Base-by-base conservation (phyloP, 78 protist genomes). In the Dictyostelium purpureum region DNA sequence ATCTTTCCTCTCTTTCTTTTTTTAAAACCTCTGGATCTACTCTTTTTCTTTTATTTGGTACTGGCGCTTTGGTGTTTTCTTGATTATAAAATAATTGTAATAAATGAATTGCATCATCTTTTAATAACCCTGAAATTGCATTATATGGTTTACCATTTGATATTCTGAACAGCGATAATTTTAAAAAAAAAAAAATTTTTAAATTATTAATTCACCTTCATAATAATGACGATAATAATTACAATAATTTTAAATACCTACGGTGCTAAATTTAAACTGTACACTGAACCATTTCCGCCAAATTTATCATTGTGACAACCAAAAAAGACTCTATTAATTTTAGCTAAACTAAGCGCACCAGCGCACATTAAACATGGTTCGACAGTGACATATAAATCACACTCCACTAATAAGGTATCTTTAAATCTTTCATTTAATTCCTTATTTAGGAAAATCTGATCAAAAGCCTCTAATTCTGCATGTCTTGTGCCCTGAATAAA, bases 341-440 rank as follows among this genome's bases (percentile, higher is more conserved):
- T 70, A 7, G 37, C 49, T 6, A 85, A 9, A 57, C 73, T 80
- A 18, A 85, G 35, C 3, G 78, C 81, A 18, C 73, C 91, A 0
- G 91, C 81, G 45, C 91, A 85, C 91, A 85, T 85, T 7, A 85
- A 42, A 61, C 91, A 85, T n/a, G 91, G 91, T n/a, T 85, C 91
- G 6, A 85, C 91, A 21, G 91, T 85, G 0, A 85, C 91, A 35
- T 85, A 85, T 2, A 85, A 31, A 71, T n/a, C 24, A 43, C 91
- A 85, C 6, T 85, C 91, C n/a, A 37, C 28, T 57, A 85, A 73
- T 24, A 85, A 45, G 0, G n/a, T 31, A 19, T 73, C 73, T 35
- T 49, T 71, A 61, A 21, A 52, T 24, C 19, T 52, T 33, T 57
- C 54, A 35, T 77, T 56, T 77, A 77, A 47, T 38, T 67, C 77